A percentile compares a stretch with the other conserved stretches of the same genome.
Conservation (phyloP, 805 yeast species). For the Barnettozyma sp. region DNA sequence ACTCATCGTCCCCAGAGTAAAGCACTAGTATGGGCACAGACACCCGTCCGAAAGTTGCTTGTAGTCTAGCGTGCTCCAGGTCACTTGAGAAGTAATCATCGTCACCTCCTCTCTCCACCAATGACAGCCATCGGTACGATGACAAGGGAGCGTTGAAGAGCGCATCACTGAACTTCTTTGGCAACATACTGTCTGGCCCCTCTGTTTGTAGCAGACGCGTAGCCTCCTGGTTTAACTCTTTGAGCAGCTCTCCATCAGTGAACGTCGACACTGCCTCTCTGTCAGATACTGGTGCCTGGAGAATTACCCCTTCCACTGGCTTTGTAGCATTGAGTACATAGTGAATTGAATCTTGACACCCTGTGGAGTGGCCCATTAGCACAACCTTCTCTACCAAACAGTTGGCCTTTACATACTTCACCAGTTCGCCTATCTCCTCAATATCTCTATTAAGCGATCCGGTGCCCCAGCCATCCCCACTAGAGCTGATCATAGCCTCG, state of each 20-base stretch:
- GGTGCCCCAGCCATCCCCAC: conserved; percentile 66
- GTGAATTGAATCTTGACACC: conserved; percentile 68
- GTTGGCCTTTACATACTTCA: conserved; percentile 44
- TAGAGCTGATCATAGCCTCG: conserved; percentile 48
- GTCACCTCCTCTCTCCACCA: conserved; percentile 54
- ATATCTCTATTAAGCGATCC: conserved; percentile 55
- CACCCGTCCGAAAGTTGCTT: conserved; percentile 49
- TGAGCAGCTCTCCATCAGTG: conserved; percentile 11
- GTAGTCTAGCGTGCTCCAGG: conserved; percentile 37
- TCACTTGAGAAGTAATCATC: conserved; percentile 77
- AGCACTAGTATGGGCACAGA: conserved; percentile 40
- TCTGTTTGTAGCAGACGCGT: conserved; percentile 30
- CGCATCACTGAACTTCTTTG: conserved; percentile 37
- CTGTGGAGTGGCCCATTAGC: conserved; percentile 81
- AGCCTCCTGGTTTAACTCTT: conserved; percentile 29
- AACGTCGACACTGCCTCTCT: conserved; percentile 38
- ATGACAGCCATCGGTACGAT: conserved; percentile 65
- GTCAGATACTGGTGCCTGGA: conserved; percentile 75
- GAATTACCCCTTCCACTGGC: conserved; percentile 46
- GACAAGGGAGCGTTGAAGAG: conserved; percentile 51
- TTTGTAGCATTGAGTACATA: conserved; percentile 38
- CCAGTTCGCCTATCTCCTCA: conserved; percentile 45
- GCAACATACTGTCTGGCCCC: conserved; percentile 44
- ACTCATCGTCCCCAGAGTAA: conserved; percentile 58
- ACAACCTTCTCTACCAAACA: conserved; percentile 45